Base-by-base conservation (phyloP, 768 basidiomycete species). In the Collybiopsis confluens region DNA sequence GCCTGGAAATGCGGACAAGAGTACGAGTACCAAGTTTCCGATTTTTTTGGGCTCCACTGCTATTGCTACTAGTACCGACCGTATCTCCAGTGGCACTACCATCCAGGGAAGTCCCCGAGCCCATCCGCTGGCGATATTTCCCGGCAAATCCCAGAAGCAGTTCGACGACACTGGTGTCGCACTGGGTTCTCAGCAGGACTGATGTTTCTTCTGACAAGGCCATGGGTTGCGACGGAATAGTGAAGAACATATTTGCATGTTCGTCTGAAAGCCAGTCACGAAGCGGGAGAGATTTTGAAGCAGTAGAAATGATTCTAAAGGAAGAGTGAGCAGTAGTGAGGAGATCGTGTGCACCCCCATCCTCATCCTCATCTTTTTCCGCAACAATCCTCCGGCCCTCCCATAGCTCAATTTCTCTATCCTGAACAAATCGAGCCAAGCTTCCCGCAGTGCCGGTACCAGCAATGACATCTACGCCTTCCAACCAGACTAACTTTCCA, bases 201-300 rank as follows among this genome's bases (percentile, higher is more conserved):
- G 62, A 56, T 0, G 62, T 57, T 65, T 87, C 83, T 62, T 87
- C 84, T 0, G 63, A 58, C 13, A 54, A 58, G 26, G 73, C 70
- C 84, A 87, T 87, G 1, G 83, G 82, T 59, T 80, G 79, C 40
- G 78, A 73, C 7, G 80, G 76, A 13, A 87, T 63, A 9, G 83
- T 65, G 64, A 85, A 81, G 72, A 87, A 85, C 83, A 85, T 85
- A 60, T 85, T 86, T 23, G 81, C 78, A 61, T 85, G 80, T 60
- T 87, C 84, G 54, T 80, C 78, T 1, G 76, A 72, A 24, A 87
- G 73, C 85, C 84, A 87, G 61, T 86, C 83, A 59, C 81, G 80
- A n/a, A 85, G 68, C n/a, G 80, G 77, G 1, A 80, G 64, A 1
- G 83, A 83, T 60, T 81, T 84, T 36, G 83, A 84, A 5, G 83